A percentile compares a stretch with the other conserved stretches of the same genome.
Evolutionary conservation across 352 stramenopile species (phyloP).

Genomic region (Phytophthora pini): DNA sequence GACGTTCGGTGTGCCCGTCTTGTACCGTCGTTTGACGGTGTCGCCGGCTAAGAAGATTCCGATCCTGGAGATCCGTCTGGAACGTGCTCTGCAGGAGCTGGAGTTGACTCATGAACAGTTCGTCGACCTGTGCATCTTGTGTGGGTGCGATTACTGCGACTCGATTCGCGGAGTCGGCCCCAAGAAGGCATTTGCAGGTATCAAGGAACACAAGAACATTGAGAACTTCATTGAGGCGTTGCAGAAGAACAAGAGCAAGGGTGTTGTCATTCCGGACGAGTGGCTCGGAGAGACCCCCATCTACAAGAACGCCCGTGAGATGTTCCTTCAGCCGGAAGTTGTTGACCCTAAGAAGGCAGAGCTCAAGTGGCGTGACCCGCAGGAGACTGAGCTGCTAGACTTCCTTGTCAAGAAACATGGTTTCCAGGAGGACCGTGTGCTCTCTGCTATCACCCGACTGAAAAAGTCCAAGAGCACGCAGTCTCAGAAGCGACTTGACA

Average conservation of each 20-base stretch:
- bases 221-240: constrained; percentile 94
- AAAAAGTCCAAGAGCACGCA: constrained; percentile 96
- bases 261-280: constrained; percentile 83
- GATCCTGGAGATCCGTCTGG: constrained; percentile 92
- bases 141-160: constrained; percentile 99
- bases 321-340: constrained; percentile 93
- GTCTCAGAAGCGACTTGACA: constrained; percentile 96
- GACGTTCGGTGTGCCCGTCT: constrained; percentile 97
- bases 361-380: constrained; percentile 95
- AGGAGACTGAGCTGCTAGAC: constrained; percentile 89
- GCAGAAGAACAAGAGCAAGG: constrained; percentile 87
- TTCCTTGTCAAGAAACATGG: constrained; percentile 98
- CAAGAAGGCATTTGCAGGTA: constrained; percentile 97
- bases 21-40: constrained; percentile 93
- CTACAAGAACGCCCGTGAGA: constrained; percentile 92
- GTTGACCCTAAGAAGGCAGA: constrained; percentile 68
- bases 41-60: constrained; percentile 90
- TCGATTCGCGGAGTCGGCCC: constrained; percentile 97
- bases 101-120: constrained; percentile 95
- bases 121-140: constrained; percentile 99
- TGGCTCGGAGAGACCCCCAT: constrained; percentile 90
- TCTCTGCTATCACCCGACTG: constrained; percentile 94
- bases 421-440: constrained; percentile 95
- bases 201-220: constrained; percentile 96
- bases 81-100: constrained; percentile 93